Percentiles rank a stretch among this genome's conserved stretches.
phyloP scores from a whole-genome alignment of 1,284 basidiomycete species.

The Phellinidium pouzarii region DNA sequence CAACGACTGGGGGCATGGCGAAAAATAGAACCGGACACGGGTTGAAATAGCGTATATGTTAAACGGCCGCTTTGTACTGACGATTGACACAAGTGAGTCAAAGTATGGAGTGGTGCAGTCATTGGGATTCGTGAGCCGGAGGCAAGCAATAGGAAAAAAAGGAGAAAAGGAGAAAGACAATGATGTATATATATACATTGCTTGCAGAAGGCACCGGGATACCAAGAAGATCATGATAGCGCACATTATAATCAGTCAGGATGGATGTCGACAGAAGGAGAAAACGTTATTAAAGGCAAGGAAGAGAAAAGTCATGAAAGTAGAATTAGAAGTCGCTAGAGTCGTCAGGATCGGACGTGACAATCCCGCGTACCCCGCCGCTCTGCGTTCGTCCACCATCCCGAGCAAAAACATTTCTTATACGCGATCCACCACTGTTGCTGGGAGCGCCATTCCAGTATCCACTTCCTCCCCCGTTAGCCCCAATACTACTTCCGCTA shows the following conservation, averaged over 20 bases:
- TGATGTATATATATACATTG: constrained; percentile 4
- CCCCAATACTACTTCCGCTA: constrained; percentile 19
- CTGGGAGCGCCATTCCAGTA: constrained; percentile 14
- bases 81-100: neutral
- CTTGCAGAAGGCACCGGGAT: neutral
- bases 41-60: constrained; percentile 1
- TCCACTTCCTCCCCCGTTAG: too few relatives aligned
- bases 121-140: neutral
- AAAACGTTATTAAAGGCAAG: neutral
- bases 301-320: neutral
- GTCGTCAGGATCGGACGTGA: constrained; percentile 37
- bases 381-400: constrained; percentile 78
- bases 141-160: neutral
- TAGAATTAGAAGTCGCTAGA: constrained; percentile 28
- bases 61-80: neutral
- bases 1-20: neutral
- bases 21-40: neutral
- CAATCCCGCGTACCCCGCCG: constrained; percentile 66
- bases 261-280: neutral
- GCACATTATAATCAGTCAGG: neutral
- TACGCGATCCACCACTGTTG: constrained; percentile 32
- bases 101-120: neutral
- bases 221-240: neutral
- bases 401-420: constrained; percentile 63
- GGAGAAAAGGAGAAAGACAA: neutral